Evolutionary conservation across 2,329 filamentous ascomycete genomes (phyloP), one percentile per base, ranked within the genome.

Genomic region (Penicillium sp.): DNA sequence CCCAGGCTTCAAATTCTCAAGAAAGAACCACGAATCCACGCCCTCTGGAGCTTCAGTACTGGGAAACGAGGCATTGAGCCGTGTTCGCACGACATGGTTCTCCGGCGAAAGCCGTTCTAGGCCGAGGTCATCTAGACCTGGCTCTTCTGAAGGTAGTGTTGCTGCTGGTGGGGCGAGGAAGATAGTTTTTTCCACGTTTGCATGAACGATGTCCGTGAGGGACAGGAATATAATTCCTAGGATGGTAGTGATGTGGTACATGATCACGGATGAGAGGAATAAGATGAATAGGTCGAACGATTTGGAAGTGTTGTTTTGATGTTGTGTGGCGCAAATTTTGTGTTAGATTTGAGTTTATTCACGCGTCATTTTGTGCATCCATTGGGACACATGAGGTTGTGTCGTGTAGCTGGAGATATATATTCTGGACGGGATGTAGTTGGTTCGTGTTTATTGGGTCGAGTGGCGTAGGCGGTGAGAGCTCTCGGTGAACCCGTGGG

Each of bases 171-270:
- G 92, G 22, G 85, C 91, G 35, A 89, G 79, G 78, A 99, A 98
- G 68, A 98, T 91, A 65, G 85, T 82, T 77, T 99, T 99, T 74
- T 98, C 95, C 54, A 90, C 89, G 74, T 99, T 98, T 72, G 89
- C 91, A 22, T 54, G 37, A 6, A 52, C 59, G 29, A 63, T 47
- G 46, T 53, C 31, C 21, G 59, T 31, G 22, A 65, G 49, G 31
- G 71, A 48, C 4, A 59, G 42, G 27, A 67, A 43, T 14, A 70
- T 31, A 9, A 63, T 35, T 29, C 56, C 58, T 29, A 66, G 48
- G 9, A 29, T 42, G 6, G 22, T 43, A 21, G 26, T 24, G 26
- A 45, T 49, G 53, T 65, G 10, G 13, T 66, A 48, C 63, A 65
- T 63, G 8, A 19, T 16, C 19, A 43, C 16, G 9, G 33, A 21